Conservation (phyloP, 257 asterid genomes). For the Sherardia arvensis region DNA sequence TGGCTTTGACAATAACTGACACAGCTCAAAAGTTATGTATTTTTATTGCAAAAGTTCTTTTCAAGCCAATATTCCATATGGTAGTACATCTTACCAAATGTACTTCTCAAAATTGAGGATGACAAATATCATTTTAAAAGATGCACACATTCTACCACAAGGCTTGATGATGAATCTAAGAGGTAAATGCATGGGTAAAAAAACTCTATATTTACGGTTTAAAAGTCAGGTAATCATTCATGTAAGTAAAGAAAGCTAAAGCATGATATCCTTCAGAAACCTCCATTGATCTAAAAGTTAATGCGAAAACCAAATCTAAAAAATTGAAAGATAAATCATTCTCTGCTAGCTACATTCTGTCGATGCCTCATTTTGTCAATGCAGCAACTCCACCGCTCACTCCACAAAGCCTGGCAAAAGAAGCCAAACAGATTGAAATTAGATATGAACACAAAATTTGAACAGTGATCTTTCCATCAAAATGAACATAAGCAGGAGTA, state of each 20-base stretch:
- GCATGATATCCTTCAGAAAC: conserved; percentile 7
- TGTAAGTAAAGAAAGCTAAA: neutral
- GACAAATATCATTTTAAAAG: neutral
- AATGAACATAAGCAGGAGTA: neutral
- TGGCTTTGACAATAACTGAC: neutral
- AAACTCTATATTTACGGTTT: conserved; percentile 8
- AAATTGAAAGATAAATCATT: neutral
- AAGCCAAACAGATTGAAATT: conserved; percentile 3
- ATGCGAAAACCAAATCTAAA: neutral
- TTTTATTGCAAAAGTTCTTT: neutral
- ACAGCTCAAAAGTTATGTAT: neutral
- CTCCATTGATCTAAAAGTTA: conserved; percentile 1
- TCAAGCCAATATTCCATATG: neutral
- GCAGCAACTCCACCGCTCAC: neutral
- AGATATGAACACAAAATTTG: neutral
- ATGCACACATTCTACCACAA: too few relatives aligned
- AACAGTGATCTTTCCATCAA: neutral
- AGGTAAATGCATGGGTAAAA: neutral
- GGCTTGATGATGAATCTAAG: neutral
- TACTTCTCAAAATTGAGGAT: neutral
- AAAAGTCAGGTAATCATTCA: neutral
- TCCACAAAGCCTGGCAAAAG: conserved; percentile 5
- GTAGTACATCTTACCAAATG: neutral
- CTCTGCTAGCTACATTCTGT: neutral
- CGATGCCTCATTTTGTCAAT: neutral